These are phyloP conservation scores for Xanthoconium stramineum DNA, from an alignment of 768 basidiomycete species.

Conservation along the genomic window DNA sequence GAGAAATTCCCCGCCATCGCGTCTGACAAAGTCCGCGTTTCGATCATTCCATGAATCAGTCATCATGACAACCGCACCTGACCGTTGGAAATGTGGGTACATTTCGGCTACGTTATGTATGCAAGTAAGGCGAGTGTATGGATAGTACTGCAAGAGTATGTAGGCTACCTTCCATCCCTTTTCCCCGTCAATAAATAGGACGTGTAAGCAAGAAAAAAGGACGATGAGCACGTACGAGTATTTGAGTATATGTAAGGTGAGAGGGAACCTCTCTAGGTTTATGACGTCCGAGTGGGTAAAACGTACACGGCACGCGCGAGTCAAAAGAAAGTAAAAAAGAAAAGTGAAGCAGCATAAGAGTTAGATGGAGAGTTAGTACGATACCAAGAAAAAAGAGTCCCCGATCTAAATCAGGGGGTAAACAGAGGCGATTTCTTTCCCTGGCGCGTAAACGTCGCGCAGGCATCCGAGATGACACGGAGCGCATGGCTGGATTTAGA, in stretches of 20 bases:
- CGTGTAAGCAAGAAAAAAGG: background rate
- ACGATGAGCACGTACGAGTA: background rate
- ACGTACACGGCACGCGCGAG: background rate
- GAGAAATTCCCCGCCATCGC: too few relatives aligned
- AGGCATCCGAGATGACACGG: slow-evolving; percentile 27
- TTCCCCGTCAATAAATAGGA: background rate
- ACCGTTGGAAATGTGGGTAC: too few relatives aligned
- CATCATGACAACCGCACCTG: too few relatives aligned
- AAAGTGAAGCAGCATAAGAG: background rate
- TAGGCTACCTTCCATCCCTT: background rate
- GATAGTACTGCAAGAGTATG: background rate
- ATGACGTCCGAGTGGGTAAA: background rate
- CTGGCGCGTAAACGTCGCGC: slow-evolving; percentile 14
- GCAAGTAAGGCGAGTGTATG: background rate
- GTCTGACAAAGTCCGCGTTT: too few relatives aligned
- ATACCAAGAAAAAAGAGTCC: background rate
- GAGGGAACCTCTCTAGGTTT: background rate
- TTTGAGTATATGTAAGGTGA: background rate
- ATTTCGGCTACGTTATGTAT: background rate
- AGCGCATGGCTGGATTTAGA: slow-evolving; percentile 19
- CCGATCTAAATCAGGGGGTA: background rate
- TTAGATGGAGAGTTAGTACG: background rate
- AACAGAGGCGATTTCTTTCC: slow-evolving; percentile 11
- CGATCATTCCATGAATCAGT: too few relatives aligned
- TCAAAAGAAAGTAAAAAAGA: background rate